Evolutionary conservation across 805 yeast species (phyloP).

Genomic region (Saccharomycopsis babjevae): DNA sequence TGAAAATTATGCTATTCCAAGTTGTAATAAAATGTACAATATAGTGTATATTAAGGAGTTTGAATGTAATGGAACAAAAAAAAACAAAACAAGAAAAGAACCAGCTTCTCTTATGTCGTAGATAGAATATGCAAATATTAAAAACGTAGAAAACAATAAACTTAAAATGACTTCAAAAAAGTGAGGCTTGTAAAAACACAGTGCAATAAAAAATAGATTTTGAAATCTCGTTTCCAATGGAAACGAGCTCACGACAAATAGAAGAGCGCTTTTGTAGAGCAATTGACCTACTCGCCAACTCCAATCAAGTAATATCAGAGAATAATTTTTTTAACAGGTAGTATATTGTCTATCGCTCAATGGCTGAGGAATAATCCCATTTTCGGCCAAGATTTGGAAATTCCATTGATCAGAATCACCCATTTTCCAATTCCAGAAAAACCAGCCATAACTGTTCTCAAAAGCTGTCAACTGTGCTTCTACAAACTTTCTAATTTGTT

Average conservation of each 20-base stretch:
- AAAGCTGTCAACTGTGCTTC: constrained; percentile 54
- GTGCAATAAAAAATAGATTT: no score
- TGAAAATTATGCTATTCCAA: no score
- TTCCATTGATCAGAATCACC: constrained; percentile 64
- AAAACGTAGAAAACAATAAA: neutral
- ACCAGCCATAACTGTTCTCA: constrained; percentile 44
- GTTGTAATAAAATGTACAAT: no score
- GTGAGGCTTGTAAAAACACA: no score
- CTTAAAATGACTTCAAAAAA: neutral
- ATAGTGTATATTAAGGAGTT: no score
- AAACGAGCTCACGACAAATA: no score
- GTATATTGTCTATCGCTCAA: constrained; percentile 38
- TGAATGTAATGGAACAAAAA: neutral
- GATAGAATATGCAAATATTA: neutral
- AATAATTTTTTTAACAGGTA: constrained; percentile 6
- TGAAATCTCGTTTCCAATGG: no score
- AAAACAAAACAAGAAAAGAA: neutral
- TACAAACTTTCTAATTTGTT: constrained; percentile 40
- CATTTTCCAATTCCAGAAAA: constrained; percentile 66
- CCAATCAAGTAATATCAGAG: no score
- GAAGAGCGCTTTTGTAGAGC: no score
- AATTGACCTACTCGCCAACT: no score
- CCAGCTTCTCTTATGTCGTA: neutral
- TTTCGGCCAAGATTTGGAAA: constrained; percentile 37
- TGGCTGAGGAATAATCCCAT: constrained; percentile 54